Evolutionary conservation across 148 eudicot genomes (phyloP).

Genomic region (Polygonum aviculare): DNA sequence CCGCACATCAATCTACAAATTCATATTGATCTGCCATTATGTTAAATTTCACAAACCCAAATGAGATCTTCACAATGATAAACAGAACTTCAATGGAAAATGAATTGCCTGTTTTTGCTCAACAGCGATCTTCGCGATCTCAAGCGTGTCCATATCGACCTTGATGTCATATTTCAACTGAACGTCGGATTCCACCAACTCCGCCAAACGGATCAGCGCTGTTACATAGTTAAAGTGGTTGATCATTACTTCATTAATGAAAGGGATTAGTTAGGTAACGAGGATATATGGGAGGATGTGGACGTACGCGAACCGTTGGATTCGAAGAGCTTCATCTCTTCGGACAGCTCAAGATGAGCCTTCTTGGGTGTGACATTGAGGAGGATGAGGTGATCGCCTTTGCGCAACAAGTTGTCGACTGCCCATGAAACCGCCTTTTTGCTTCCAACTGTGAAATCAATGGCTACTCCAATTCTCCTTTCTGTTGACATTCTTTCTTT

Average conservation of each 20-base stretch:
- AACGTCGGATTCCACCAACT: slow-evolving; percentile 28
- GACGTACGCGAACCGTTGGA: slow-evolving; percentile 68
- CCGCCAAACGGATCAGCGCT: slow-evolving; percentile 63
- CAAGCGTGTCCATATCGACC: slow-evolving; percentile 57
- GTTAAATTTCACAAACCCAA: no score
- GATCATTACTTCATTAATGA: no score
- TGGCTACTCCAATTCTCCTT: slow-evolving; percentile 65
- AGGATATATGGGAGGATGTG: not conserved
- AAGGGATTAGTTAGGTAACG: not conserved
- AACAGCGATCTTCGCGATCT: slow-evolving; percentile 32
- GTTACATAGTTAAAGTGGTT: not conserved
- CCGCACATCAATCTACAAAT: slow-evolving; percentile 35
- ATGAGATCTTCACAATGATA: not conserved
- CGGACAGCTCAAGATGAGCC: slow-evolving; percentile 29
- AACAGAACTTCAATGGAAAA: not conserved
- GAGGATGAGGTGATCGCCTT: slow-evolving; percentile 66
- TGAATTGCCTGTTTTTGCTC: slow-evolving; percentile 38
- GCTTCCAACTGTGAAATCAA: slow-evolving; percentile 67
- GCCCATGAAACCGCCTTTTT: slow-evolving; percentile 67
- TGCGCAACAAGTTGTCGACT: slow-evolving; percentile 39
- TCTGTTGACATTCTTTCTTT: slow-evolving; percentile 12
- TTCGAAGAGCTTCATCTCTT: slow-evolving; percentile 78
- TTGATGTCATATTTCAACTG: slow-evolving; percentile 63
- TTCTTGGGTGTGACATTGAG: slow-evolving; percentile 27
- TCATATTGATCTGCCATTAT: no score